Percentiles rank a stretch among this genome's conserved stretches.
Conservation (phyloP, 1,139 yeast genomes). For the Geotrichum carabidarum region DNA sequence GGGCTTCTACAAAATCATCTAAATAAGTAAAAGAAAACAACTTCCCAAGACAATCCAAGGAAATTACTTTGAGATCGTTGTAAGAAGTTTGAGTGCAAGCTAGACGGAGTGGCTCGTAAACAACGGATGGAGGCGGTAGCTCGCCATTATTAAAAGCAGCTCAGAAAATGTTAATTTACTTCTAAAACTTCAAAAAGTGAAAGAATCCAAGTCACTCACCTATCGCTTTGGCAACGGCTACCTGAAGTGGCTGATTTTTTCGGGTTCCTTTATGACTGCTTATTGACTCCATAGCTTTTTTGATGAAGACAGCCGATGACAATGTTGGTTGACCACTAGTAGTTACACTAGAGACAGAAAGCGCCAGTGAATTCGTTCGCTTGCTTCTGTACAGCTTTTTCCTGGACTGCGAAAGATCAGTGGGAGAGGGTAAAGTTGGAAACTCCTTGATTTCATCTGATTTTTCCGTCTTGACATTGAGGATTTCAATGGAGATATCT, state of each 20-base stretch:
- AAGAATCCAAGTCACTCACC: conserved; percentile 25
- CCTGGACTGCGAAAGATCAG: not conserved
- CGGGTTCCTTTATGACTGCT: conserved; percentile 47
- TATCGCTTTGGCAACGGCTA: conserved; percentile 43
- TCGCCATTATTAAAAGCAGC: conserved; percentile 24
- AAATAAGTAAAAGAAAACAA: conserved; percentile 59
- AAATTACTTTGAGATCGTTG: conserved; percentile 49
- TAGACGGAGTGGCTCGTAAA: conserved; percentile 58
- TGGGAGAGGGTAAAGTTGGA: conserved; percentile 14
- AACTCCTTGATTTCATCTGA: conserved; percentile 9
- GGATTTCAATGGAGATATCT: conserved; percentile 3
- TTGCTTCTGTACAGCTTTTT: conserved; percentile 7
- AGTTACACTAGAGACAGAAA: conserved; percentile 30
- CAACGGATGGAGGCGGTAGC: conserved; percentile 44
- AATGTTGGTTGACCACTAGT: conserved; percentile 31
- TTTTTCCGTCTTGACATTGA: conserved; percentile 1
- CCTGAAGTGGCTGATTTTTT: conserved; percentile 43
- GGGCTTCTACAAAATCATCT: conserved; percentile 42
- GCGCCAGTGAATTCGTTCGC: conserved; percentile 33
- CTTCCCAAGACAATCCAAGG: conserved; percentile 63
- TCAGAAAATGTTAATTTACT: not conserved
- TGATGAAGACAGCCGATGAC: conserved; percentile 44
- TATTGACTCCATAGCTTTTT: conserved; percentile 46
- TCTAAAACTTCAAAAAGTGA: not conserved
- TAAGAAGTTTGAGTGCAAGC: conserved; percentile 51